Evolutionary conservation across 441 rosid species (phyloP).

Genomic region (Gossypium lobatum): DNA sequence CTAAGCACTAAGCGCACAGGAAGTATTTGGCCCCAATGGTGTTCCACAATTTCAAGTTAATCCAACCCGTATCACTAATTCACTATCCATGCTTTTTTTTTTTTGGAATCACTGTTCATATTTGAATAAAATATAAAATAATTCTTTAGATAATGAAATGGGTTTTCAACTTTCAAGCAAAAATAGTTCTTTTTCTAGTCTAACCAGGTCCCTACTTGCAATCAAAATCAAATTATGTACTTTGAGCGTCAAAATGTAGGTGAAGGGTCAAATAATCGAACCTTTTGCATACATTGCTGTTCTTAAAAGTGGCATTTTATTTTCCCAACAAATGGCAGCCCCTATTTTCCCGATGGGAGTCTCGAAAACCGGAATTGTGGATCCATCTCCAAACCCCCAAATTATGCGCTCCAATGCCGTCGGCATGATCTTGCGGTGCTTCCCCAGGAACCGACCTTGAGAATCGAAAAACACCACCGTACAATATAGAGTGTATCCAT

Average conservation of each 20-base stretch:
- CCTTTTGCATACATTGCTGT: conserved; percentile 96
- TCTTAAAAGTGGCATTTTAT: conserved; percentile 86
- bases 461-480: conserved; percentile 71
- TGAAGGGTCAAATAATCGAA: conserved; percentile 20
- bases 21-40: neutral
- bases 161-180: neutral
- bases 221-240: neutral
- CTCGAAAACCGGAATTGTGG: conserved; percentile 76
- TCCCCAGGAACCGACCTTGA: conserved; percentile 74
- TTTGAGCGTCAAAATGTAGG: neutral
- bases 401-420: conserved; percentile 80
- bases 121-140: neutral
- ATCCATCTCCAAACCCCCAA: conserved; percentile 97
- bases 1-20: no score
- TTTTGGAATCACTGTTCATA: neutral
- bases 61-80: neutral
- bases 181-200: neutral
- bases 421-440: conserved; percentile 91
- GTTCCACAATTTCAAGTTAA: neutral
- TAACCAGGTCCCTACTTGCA: neutral
- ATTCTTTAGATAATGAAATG: neutral
- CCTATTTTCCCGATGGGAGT: conserved; percentile 82
- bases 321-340: conserved; percentile 93
- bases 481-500: conserved; percentile 70
- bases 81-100: neutral